Conservation (phyloP, 106 monocot species). For the Xerophyta viscosa region DNA sequence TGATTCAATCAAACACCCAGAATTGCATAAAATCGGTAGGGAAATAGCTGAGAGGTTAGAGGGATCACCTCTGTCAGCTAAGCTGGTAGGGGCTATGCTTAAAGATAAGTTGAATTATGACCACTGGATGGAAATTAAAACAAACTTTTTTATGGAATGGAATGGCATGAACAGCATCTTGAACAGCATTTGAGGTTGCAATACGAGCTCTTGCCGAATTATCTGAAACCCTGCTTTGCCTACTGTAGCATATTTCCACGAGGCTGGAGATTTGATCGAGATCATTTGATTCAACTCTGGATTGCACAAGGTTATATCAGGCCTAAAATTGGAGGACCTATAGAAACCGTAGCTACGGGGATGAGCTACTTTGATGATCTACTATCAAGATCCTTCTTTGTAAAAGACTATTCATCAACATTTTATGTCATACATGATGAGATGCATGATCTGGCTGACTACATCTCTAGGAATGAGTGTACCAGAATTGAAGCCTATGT, state of each 20-base stretch:
- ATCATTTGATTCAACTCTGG: conserved; percentile 13
- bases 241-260: conserved; percentile 19
- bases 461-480: conserved; percentile 4
- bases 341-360: conserved; percentile 1
- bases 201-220: conserved; percentile 11
- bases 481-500: neutral
- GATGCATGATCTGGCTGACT: conserved; percentile 21
- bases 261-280: neutral
- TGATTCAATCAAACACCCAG: neutral
- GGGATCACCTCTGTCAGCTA: conserved; percentile 19
- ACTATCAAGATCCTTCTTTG: conserved; percentile 2
- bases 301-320: conserved; percentile 18
- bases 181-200: conserved; percentile 10
- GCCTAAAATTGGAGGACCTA: neutral
- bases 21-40: conserved; percentile 6
- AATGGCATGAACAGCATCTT: conserved; percentile 2
- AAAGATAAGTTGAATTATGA: neutral
- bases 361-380: conserved; percentile 10
- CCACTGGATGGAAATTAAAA: conserved; percentile 10
- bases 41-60: conserved; percentile 6
- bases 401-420: neutral
- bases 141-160: conserved; percentile 12
- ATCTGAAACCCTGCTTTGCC: conserved; percentile 21
- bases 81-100: conserved; percentile 6
- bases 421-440: conserved; percentile 23